Conservation (phyloP, 352 stramenopile species). For the Nothophytophthora sp. region DNA sequence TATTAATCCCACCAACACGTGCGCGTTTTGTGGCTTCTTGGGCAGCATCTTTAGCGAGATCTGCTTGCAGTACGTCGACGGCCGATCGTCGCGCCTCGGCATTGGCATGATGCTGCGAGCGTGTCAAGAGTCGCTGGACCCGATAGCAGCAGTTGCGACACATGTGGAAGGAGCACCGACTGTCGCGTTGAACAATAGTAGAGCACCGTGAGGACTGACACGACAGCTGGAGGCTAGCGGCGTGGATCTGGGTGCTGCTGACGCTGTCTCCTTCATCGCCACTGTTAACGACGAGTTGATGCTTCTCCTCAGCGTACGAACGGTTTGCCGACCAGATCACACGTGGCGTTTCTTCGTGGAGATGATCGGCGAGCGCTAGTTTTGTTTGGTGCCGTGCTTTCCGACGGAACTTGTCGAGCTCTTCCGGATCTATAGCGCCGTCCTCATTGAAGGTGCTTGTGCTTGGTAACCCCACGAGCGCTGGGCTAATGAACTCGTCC, state of each 20-base stretch:
- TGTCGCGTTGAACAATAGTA: slow-evolving; percentile 37
- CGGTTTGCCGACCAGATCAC: slow-evolving; percentile 66
- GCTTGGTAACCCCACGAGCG: slow-evolving; percentile 6
- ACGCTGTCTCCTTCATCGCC: slow-evolving; percentile 2
- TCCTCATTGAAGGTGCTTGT: neutral
- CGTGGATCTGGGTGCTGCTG: neutral
- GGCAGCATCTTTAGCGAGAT: slow-evolving; percentile 15
- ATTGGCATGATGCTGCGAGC: slow-evolving; percentile 25
- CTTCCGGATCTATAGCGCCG: slow-evolving; percentile 23
- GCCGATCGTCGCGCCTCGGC: slow-evolving; percentile 23
- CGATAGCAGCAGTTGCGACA: slow-evolving; percentile 74
- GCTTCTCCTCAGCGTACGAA: slow-evolving; percentile 3
- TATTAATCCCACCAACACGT: neutral
- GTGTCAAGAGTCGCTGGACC: slow-evolving; percentile 47
- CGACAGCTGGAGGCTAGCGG: slow-evolving; percentile 20
- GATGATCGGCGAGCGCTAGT: slow-evolving; percentile 41
- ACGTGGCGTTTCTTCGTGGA: slow-evolving; percentile 36
- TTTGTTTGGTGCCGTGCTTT: slow-evolving; percentile 68
- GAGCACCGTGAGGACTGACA: slow-evolving; percentile 34
- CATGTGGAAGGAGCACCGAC: slow-evolving; percentile 42
- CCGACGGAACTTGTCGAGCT: slow-evolving; percentile 55
- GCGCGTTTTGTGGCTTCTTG: neutral
- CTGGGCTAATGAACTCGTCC: slow-evolving; percentile 29
- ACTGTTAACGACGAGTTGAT: slow-evolving; percentile 7
- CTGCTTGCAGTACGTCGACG: slow-evolving; percentile 6